Conservation (phyloP, 2,329 filamentous ascomycete genomes). For the Penicillium sp. region DNA sequence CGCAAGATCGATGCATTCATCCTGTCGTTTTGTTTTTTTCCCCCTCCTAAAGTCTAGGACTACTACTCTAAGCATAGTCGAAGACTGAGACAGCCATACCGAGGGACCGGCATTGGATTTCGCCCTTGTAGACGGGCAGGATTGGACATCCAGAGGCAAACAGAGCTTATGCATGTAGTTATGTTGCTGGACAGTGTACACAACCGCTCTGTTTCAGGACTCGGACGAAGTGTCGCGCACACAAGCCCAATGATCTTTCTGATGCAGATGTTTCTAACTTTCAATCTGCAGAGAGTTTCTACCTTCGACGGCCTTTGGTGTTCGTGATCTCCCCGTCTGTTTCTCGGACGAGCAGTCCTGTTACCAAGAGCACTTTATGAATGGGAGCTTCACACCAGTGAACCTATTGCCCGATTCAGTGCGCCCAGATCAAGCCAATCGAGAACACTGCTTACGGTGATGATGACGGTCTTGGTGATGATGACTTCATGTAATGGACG, state of each 20-base stretch:
- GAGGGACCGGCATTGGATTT: constrained; percentile 76
- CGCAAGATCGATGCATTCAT: too few species aligned
- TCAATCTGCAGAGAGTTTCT: constrained; percentile 5
- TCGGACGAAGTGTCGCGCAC: too few species aligned
- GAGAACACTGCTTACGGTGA: constrained; percentile 82
- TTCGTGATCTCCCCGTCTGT: neutral
- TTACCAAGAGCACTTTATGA: constrained; percentile 5
- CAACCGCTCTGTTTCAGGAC: too few species aligned
- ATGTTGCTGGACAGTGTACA: too few species aligned
- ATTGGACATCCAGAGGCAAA: constrained; percentile 84
- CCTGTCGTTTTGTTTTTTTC: too few species aligned
- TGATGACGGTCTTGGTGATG: constrained; percentile 76
- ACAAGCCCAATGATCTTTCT: neutral
- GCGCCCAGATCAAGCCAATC: constrained; percentile 29
- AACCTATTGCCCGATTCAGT: neutral
- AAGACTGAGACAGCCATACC: constrained; percentile 72
- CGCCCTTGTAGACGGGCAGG: constrained; percentile 69
- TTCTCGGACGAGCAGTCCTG: neutral
- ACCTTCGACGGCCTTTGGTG: constrained; percentile 3
- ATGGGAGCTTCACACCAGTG: neutral
- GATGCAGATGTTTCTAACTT: neutral
- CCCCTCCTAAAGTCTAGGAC: too few species aligned
- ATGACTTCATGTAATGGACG: constrained; percentile 51
- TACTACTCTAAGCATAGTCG: constrained; percentile 59
- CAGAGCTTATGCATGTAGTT: too few species aligned